Evolutionary conservation across 176 grass and related monocot genomes (phyloP), one percentile per base, ranked within the genome.

Genomic region (Triticum urartu): DNA sequence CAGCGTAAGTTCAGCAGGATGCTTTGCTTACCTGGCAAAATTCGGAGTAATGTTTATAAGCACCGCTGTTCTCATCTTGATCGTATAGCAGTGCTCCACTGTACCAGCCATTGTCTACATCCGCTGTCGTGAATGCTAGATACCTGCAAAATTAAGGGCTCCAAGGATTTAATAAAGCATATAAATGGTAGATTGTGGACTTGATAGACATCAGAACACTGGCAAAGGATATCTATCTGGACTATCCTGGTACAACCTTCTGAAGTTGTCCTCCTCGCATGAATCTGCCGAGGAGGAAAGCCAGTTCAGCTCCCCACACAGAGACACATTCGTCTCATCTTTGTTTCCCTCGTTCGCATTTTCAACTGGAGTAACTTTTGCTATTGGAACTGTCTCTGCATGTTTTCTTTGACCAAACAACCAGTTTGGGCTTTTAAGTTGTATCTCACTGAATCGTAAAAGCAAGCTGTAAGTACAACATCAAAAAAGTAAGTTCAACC

Each of bases 331-430:
- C 20, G 64, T 39, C 10, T 86, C 92, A 39, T 91, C 86, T 78
- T 13, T 77, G 81, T 71, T 75, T 66, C 58, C 88, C 36, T 79
- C 84, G 1, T 83, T 89, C 20, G 2, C 67, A 89, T 87, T 94
- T 85, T 94, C 91, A 33, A 61, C 78, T 8, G 64, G 79, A n/a
- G 25, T 65, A 26, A 80, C 86, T 83, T 72, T 98, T 58, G 66
- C 42, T 11, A 54, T 64, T 78, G 83, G 77, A 47, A 79, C 84
- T 69, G 43, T 83, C 85, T 92, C 93, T 42, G 90, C 86, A 5
- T 95, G 88, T 82, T 98, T 98, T 48, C 90, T 98, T 88, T 98
- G 97, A 75, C 97, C 94, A 88, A 98, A 98, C 85, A 95, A 86
- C 97, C 97, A 98, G 84, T 94, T 98, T 32, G 94, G 90, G 76